Evolutionary conservation across 257 asterid genomes (phyloP).

Genomic region (Solanum dulcamara): DNA sequence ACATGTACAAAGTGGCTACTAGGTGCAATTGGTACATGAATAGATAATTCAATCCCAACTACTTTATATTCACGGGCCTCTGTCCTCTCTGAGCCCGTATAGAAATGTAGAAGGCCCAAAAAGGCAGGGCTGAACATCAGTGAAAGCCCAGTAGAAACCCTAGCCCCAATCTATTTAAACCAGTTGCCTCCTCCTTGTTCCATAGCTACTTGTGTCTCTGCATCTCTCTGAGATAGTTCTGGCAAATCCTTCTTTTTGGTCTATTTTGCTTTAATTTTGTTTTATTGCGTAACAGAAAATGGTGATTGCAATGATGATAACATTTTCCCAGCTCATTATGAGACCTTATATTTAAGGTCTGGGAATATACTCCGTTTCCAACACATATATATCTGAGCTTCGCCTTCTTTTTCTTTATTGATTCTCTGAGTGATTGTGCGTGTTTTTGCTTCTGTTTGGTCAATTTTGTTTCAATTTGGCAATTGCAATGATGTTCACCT

Average conservation of each 20-base stretch:
- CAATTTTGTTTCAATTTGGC: not conserved
- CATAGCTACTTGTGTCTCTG: not conserved
- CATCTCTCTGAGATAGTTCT: not conserved
- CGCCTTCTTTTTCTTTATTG: not conserved
- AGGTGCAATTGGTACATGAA: too few relatives aligned
- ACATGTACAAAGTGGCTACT: not conserved
- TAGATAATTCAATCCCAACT: not conserved
- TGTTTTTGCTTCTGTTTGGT: not conserved
- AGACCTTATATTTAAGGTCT: conserved; percentile 28
- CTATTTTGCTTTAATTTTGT: not conserved
- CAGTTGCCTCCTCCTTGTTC: not conserved
- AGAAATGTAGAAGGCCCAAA: not conserved
- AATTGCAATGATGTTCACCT: not conserved
- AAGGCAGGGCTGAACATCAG: not conserved
- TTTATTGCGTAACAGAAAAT: not conserved
- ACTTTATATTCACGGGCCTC: not conserved
- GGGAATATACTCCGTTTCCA: conserved; percentile 21
- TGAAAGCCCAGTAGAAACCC: not conserved
- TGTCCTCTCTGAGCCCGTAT: not conserved
- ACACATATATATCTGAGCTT: conserved; percentile 14
- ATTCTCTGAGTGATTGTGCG: not conserved
- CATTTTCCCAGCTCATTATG: conserved; percentile 59
- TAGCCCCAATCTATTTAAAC: not conserved
- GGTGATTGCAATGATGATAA: conserved; percentile 30
- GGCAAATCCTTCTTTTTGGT: not conserved